Conservation (phyloP, 495 filamentous ascomycete genomes). For the Podospora conica region DNA sequence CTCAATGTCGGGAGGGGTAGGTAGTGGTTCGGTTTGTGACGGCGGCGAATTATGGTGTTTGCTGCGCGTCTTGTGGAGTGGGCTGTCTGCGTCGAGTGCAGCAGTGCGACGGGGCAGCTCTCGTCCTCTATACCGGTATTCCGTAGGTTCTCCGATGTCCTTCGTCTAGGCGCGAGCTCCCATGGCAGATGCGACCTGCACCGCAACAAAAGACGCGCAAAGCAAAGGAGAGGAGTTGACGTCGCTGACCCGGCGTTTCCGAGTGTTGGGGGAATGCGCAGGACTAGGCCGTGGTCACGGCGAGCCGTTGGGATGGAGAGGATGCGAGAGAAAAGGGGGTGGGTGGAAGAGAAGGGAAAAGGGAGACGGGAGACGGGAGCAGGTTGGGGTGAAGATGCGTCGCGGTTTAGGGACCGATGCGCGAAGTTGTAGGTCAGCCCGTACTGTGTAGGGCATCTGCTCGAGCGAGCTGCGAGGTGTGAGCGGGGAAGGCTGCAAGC, state of each 20-base stretch:
- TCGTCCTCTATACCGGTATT: background rate
- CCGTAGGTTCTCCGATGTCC: constrained; percentile 11
- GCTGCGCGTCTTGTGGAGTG: constrained; percentile 1
- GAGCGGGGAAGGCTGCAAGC: constrained; percentile 19
- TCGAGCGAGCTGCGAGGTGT: constrained; percentile 13
- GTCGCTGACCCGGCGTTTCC: constrained; percentile 12
- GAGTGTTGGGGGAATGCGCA: background rate
- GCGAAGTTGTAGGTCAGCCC: constrained; percentile 21
- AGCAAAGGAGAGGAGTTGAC: constrained; percentile 5
- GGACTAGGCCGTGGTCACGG: constrained; percentile 15
- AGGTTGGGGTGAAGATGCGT: constrained; percentile 17
- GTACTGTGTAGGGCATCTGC: background rate
- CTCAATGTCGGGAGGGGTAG: background rate
- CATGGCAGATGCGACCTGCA: constrained; percentile 26
- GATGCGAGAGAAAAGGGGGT: constrained; percentile 17
- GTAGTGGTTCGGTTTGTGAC: background rate
- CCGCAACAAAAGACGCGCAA: constrained; percentile 11
- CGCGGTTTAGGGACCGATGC: constrained; percentile 17
- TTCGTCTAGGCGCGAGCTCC: constrained; percentile 24
- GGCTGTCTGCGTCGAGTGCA: constrained; percentile 8
- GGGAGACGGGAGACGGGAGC: background rate
- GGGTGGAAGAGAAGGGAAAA: constrained; percentile 20
- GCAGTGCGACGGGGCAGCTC: constrained; percentile 18
- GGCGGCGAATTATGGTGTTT: background rate
- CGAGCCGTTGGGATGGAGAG: constrained; percentile 7